These are phyloP conservation scores for Cynara cardunculus DNA, from an alignment of 129 eudicot genomes.

Conservation along the genomic window DNA sequence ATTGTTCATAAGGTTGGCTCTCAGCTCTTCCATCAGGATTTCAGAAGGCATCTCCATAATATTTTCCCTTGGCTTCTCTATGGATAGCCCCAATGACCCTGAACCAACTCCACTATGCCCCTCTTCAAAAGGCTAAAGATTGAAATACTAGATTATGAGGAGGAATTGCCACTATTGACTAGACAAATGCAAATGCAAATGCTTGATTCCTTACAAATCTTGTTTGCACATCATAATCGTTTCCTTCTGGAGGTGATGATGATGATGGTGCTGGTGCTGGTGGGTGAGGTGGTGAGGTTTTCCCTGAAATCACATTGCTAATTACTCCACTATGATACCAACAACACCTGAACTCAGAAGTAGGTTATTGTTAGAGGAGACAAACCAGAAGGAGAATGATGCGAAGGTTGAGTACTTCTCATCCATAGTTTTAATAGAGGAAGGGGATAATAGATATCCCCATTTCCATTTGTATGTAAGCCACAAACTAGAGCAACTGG, in stretches of 20 bases:
- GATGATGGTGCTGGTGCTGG: slow-evolving; percentile 68
- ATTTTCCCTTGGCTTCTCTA: slow-evolving; percentile 38
- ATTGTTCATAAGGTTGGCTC: slow-evolving; percentile 34
- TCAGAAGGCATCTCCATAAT: slow-evolving; percentile 19
- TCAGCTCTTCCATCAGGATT: slow-evolving; percentile 34
- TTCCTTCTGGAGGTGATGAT: slow-evolving; percentile 43
- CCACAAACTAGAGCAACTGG: slow-evolving; percentile 58
- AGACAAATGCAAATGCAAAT: background rate
- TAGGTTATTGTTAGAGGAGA: background rate
- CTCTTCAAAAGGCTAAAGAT: slow-evolving; percentile 52
- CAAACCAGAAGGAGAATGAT: slow-evolving; percentile 84
- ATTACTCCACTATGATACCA: background rate
- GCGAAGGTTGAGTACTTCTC: slow-evolving; percentile 57
- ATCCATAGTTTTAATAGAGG: slow-evolving; percentile 60
- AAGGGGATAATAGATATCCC: slow-evolving; percentile 54
- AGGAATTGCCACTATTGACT: slow-evolving; percentile 5
- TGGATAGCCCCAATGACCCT: slow-evolving; percentile 35
- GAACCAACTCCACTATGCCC: slow-evolving; percentile 40
- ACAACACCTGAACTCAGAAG: background rate
- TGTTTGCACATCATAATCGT: slow-evolving; percentile 36
- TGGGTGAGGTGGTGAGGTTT: slow-evolving; percentile 54
- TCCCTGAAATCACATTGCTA: slow-evolving; percentile 36
- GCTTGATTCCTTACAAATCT: slow-evolving; percentile 42
- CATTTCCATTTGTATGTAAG: slow-evolving; percentile 39
- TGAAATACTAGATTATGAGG: slow-evolving; percentile 15